Evolutionary conservation across 78 protist species (phyloP).

Genomic region (Dictyostelium citrinum): DNA sequence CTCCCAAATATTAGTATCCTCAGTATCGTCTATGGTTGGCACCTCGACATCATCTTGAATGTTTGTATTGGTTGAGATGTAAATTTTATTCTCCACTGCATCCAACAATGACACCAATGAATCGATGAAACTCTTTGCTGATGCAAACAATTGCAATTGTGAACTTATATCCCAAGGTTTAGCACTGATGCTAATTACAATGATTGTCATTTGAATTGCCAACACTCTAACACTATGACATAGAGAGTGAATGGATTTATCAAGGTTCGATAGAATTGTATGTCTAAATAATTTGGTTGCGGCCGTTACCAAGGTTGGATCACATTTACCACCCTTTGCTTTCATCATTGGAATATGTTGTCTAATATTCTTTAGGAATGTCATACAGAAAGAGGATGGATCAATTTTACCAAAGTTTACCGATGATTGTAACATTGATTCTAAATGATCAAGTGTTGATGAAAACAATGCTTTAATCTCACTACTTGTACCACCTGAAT

Average conservation of each 20-base stretch:
- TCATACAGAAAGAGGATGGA: not conserved
- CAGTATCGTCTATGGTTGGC: not conserved
- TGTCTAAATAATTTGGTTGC: conserved; percentile 53
- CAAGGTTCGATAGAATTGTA: not conserved
- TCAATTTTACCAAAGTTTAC: conserved; percentile 8
- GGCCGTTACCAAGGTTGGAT: conserved; percentile 22
- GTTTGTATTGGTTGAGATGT: not conserved
- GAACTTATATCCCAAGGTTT: conserved; percentile 51
- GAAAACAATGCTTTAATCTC: not conserved
- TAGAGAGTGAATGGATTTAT: conserved; percentile 36
- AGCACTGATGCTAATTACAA: conserved; percentile 22
- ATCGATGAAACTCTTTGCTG: conserved; percentile 42
- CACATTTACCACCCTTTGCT: conserved; percentile 25
- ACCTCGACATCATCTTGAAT: not conserved
- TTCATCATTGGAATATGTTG: not conserved
- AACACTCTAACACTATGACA: conserved; percentile 38
- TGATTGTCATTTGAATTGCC: conserved; percentile 61
- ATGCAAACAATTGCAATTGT: conserved; percentile 59
- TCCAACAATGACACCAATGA: not conserved
- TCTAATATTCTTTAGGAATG: conserved; percentile 9
- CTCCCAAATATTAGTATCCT: conserved; percentile 62
- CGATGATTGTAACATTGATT: not conserved
- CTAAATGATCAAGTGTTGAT: not conserved
- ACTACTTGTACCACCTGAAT: not conserved
- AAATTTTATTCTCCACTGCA: conserved; percentile 40